These are phyloP conservation scores for Coix lacrymajobi DNA, from an alignment of 176 grass and related monocot genomes.

Conservation along the genomic window DNA sequence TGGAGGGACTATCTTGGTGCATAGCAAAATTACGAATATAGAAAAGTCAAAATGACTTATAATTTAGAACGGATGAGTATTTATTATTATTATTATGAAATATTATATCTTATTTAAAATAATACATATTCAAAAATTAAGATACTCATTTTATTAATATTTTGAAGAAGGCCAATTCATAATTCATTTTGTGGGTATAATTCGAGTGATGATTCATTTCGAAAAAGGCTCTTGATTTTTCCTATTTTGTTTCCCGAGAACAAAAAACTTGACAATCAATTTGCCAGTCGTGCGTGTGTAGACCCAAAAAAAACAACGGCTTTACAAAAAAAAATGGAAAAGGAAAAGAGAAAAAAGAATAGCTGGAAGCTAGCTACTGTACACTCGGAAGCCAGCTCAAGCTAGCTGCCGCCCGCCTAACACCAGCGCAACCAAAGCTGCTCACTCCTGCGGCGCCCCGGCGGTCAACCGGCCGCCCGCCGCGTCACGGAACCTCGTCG, in stretches of 20 bases:
- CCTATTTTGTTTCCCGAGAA: slow-evolving; percentile 6
- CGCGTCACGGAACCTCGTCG: slow-evolving; percentile 51
- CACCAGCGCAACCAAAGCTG: slow-evolving; percentile 31
- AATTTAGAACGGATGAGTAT: no score
- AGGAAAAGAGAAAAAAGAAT: neutral
- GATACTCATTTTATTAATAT: neutral
- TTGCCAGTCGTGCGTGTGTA: slow-evolving; percentile 10
- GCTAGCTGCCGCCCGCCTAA: slow-evolving; percentile 40
- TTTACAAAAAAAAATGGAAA: neutral
- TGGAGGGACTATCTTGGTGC: no score
- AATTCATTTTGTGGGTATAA: neutral
- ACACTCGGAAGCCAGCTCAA: slow-evolving; percentile 42
- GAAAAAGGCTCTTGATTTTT: neutral
- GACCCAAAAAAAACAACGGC: neutral
- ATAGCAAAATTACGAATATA: no score
- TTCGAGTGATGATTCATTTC: neutral
- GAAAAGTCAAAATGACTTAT: no score
- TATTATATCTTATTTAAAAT: no score
- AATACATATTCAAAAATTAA: neutral
- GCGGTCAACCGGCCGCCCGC: neutral
- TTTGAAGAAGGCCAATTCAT: neutral
- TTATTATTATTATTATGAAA: no score
- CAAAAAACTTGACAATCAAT: slow-evolving; percentile 5
- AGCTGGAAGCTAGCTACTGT: slow-evolving; percentile 35
- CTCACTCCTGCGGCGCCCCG: neutral